Evolutionary conservation across 108 stramenopile species (phyloP), one percentile per base, ranked within the genome.

Genomic region (Asterionellopsis glacialis): DNA sequence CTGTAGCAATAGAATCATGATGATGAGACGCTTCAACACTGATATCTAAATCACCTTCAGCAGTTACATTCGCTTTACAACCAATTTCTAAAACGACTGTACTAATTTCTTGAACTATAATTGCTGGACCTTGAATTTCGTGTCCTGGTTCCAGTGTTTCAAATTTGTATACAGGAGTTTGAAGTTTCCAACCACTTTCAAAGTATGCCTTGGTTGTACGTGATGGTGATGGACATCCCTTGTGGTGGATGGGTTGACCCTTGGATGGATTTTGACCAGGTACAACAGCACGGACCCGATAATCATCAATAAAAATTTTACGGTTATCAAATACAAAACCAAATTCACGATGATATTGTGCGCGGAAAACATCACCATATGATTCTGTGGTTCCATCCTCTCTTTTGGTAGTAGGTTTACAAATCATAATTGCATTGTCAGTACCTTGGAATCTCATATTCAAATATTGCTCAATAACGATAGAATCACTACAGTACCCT

Each of bases 401-500:
- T 38, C 39, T 48, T 69, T 65, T 33, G 33, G 61, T 33, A 33
- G 33, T 33, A 7, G 33, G 33, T 33, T 33, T 7, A 33, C 33
- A 33, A 22, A 93, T 89, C 96, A 97, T 97, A 49, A 95, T 83
- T 18, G 96, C 91, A 55, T 87, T 97, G 60, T 99, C 98, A 0
- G 98, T 98, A 24, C 98, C 98, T 57, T 90, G 65, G 66, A 94
- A 99, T 4, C 98, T 81, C 70, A 97, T 80, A 65, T 99, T 94
- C 60, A 91, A 63, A 55, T 79, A 94, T 41, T 79, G 80, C 58
- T 89, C 83, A 27, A 84, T 76, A 1, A 81, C 68, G 28, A 94
- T 83, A 11, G 59, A 58, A 9, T 75, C 77, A 18, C 77, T 51
- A 0, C 54, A 45, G 63, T 96, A 96, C 10, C 98, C 98, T 57